These are phyloP conservation scores for Neotropicomus parvogracilis DNA, from an alignment of 1,284 basidiomycete species.

Conservation along the genomic window DNA sequence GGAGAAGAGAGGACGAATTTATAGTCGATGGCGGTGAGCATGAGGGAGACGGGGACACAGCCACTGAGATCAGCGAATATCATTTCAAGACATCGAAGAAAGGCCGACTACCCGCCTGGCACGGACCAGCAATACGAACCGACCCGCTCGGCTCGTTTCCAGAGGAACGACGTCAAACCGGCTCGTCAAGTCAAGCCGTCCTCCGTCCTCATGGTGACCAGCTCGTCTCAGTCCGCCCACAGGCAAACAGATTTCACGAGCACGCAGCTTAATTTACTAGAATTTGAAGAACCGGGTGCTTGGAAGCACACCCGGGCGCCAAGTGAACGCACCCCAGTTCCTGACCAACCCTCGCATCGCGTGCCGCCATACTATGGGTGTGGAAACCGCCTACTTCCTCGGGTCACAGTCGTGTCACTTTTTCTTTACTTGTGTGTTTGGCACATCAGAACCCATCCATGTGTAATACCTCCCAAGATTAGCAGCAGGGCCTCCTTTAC, in stretches of 20 bases:
- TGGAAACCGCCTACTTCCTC: too few species aligned
- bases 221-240: too few species aligned
- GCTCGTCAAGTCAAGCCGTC: too few species aligned
- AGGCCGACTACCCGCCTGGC: constrained; percentile 2
- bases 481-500: constrained; percentile 14
- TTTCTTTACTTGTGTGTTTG: too few species aligned
- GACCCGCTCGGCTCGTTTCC: constrained; percentile 18
- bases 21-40: constrained; percentile 21
- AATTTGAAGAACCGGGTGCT: too few species aligned
- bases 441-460: constrained; percentile 8
- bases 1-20: constrained; percentile 23
- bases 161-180: constrained; percentile 25
- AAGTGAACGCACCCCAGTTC: constrained; percentile 29
- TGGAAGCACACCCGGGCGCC: constrained; percentile 9
- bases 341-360: constrained; percentile 22
- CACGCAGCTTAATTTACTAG: too few species aligned
- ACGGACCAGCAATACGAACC: constrained; percentile 14
- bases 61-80: constrained; percentile 18
- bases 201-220: too few species aligned
- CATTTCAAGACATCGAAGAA: neutral
- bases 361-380: too few species aligned
- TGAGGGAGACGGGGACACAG: constrained; percentile 22
- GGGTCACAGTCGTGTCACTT: constrained; percentile 5
- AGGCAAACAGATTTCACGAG: too few species aligned
- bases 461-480: constrained; percentile 20